Conservation (phyloP, 2,329 filamentous ascomycete genomes). For the Geosmithia morbida region DNA sequence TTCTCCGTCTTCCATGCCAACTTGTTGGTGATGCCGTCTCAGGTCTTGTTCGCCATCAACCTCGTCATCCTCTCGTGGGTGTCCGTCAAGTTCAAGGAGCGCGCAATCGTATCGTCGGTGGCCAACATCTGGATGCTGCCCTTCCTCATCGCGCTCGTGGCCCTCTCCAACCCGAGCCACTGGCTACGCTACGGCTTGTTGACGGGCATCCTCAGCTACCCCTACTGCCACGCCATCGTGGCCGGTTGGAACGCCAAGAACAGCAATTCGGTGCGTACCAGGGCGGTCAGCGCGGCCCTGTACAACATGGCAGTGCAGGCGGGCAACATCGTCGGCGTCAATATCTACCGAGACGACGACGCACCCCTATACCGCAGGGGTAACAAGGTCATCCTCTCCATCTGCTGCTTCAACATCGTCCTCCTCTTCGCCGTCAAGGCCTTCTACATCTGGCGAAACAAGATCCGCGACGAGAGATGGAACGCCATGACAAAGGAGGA, state of each 20-base stretch:
- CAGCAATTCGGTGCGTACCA: constrained; percentile 44
- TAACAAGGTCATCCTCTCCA: constrained; percentile 32
- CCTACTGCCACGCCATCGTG: constrained; percentile 23
- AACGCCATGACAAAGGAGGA: constrained; percentile 26
- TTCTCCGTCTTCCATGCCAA: constrained; percentile 30
- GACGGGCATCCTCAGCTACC: constrained; percentile 21
- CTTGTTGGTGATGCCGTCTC: constrained; percentile 27
- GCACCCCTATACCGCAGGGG: constrained; percentile 34
- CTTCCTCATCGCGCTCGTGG: constrained; percentile 27
- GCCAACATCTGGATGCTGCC: constrained; percentile 36
- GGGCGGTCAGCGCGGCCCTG: constrained; percentile 44
- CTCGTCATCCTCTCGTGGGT: constrained; percentile 30
- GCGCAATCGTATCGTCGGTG: constrained; percentile 26
- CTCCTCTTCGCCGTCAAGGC: constrained; percentile 27
- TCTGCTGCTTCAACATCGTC: constrained; percentile 30
- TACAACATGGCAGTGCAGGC: constrained; percentile 43
- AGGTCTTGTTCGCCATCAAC: constrained; percentile 28
- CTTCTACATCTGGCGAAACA: constrained; percentile 33
- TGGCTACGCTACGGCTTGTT: constrained; percentile 19
- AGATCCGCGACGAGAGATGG: constrained; percentile 25
- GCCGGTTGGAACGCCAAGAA: constrained; percentile 49
- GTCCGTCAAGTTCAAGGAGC: constrained; percentile 26
- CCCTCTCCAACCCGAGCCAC: constrained; percentile 14
- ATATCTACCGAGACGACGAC: constrained; percentile 31
- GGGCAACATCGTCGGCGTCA: constrained; percentile 25